Conservation (phyloP, 2,329 filamentous ascomycete species). For the Xylaria sp. region DNA sequence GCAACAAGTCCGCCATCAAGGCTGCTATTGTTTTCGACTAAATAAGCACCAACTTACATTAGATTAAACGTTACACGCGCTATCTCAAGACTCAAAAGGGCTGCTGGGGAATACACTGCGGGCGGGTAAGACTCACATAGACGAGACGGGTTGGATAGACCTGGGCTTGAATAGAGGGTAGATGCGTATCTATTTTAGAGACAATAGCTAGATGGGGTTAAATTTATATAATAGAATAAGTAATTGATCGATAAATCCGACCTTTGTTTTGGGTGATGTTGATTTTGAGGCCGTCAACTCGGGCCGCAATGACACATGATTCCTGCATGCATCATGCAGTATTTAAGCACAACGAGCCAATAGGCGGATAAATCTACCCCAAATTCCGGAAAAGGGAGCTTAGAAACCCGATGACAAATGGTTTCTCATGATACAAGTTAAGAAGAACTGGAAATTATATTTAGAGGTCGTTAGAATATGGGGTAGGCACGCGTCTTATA, state of each 20-base stretch:
- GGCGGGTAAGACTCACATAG: conserved; percentile 14
- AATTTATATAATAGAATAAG: neutral
- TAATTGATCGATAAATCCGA: neutral
- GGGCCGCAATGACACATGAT: neutral
- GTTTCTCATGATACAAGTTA: neutral
- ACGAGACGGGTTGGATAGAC: conserved; percentile 11
- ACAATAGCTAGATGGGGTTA: neutral
- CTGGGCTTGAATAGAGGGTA: conserved; percentile 2
- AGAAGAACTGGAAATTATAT: neutral
- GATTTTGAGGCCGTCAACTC: conserved; percentile 9
- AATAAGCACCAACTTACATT: conserved; percentile 6
- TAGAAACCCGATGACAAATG: neutral
- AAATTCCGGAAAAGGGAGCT: neutral
- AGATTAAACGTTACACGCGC: neutral
- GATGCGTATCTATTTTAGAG: conserved; percentile 2
- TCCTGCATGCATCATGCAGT: conserved; percentile 15
- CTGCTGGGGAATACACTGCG: neutral
- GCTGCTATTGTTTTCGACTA: conserved; percentile 77
- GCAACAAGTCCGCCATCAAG: conserved; percentile 78
- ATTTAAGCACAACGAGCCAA: conserved; percentile 1
- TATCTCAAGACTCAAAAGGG: neutral
- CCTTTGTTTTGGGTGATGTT: neutral
- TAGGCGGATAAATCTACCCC: neutral
- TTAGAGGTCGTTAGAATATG: neutral
- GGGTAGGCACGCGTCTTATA: conserved; percentile 3